Conservation (phyloP, 306 rosid genomes). For the Inga leiocalycina region DNA sequence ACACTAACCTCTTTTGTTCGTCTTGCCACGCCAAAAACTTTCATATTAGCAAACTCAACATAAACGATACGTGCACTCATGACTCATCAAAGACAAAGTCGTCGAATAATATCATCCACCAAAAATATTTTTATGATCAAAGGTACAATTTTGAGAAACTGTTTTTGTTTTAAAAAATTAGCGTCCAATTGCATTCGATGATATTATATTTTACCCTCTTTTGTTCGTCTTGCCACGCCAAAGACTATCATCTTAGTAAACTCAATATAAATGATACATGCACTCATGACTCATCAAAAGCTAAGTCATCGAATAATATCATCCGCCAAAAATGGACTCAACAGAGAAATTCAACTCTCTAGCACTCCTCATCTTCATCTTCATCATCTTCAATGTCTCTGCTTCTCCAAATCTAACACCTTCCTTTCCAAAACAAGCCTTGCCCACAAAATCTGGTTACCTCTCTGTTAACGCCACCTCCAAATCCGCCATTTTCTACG, state of each 20-base stretch:
- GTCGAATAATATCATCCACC: too few species aligned
- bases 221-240: neutral
- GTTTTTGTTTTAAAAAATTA: too few species aligned
- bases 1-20: too few species aligned
- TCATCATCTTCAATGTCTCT: neutral
- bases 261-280: neutral
- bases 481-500: slow-evolving; percentile 58
- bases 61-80: too few species aligned
- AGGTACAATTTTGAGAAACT: too few species aligned
- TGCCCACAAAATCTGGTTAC: slow-evolving; percentile 68
- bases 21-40: too few species aligned
- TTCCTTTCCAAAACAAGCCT: neutral
- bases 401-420: slow-evolving; percentile 6
- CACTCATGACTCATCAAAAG: neutral
- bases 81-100: too few species aligned
- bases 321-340: neutral
- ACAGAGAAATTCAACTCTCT: neutral
- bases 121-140: too few species aligned
- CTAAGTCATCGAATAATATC: neutral
- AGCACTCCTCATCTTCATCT: neutral
- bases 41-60: too few species aligned
- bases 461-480: slow-evolving; percentile 46
- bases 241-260: neutral
- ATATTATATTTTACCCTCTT: too few species aligned
- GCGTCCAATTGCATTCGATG: too few species aligned